Conservation (phyloP, 2,329 filamentous ascomycete species). For the Cladobotryum mycophilum region DNA sequence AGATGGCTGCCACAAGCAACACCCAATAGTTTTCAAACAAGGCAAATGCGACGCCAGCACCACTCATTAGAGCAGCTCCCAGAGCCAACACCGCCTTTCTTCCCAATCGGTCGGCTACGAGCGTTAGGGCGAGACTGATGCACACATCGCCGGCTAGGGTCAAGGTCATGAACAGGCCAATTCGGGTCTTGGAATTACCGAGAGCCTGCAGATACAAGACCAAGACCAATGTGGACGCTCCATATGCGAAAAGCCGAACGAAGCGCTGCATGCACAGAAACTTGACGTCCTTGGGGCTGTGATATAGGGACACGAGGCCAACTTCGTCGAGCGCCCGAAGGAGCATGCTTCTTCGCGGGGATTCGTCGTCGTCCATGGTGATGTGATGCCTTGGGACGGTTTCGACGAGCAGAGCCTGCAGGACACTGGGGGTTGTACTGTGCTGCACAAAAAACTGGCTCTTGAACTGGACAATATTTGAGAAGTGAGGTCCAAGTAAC, state of each 20-base stretch:
- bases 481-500: no score
- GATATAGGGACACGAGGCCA: slow-evolving; percentile 21
- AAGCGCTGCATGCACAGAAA: slow-evolving; percentile 54
- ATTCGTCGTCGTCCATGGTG: no score
- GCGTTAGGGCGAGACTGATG: slow-evolving; percentile 53
- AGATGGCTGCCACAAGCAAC: slow-evolving; percentile 48
- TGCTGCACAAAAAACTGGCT: no score
- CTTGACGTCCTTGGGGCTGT: slow-evolving; percentile 40
- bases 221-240: slow-evolving; percentile 50
- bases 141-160: slow-evolving; percentile 54
- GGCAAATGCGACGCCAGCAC: slow-evolving; percentile 51
- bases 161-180: slow-evolving; percentile 60
- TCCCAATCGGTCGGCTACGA: slow-evolving; percentile 53
- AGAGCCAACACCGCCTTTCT: slow-evolving; percentile 46
- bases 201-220: slow-evolving; percentile 49
- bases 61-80: slow-evolving; percentile 50
- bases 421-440: no score
- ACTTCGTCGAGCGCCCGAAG: slow-evolving; percentile 17
- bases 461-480: no score
- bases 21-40: slow-evolving; percentile 49
- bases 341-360: not conserved
- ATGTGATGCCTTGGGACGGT: no score
- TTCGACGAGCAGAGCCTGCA: no score
- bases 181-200: slow-evolving; percentile 42
- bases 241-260: slow-evolving; percentile 58